Evolutionary conservation across 257 asterid species (phyloP).

Genomic region (Solanum ossicruentum): DNA sequence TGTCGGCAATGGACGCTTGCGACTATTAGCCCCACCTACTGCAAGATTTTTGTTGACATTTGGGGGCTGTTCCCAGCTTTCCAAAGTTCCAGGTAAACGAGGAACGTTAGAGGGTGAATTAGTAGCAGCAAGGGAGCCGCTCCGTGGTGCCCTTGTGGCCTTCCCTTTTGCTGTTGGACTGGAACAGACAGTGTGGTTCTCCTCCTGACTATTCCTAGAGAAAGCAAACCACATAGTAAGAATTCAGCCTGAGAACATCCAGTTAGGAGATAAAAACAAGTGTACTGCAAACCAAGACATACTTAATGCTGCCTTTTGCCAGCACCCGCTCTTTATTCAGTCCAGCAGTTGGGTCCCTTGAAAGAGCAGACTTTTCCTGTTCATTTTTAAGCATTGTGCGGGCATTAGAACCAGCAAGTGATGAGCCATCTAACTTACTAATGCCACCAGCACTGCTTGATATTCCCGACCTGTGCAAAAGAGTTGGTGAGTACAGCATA

Average conservation of each 20-base stretch:
- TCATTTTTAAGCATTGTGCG: conserved; percentile 61
- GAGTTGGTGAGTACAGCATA: conserved; percentile 1
- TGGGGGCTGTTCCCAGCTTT: conserved; percentile 81
- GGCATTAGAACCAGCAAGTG: conserved; percentile 54
- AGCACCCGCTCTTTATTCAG: conserved; percentile 59
- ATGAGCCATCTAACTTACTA: conserved; percentile 49
- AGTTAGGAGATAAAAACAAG: not conserved
- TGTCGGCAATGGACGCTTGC: conserved; percentile 66
- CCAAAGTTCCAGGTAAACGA: conserved; percentile 55
- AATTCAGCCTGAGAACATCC: not conserved
- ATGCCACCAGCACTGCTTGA: conserved; percentile 27
- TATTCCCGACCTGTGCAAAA: conserved; percentile 47
- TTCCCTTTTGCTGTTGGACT: conserved; percentile 67
- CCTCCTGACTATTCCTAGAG: conserved; percentile 77
- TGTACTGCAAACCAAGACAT: conserved; percentile 12
- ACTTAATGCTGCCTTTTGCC: conserved; percentile 70
- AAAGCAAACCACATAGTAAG: conserved; percentile 1
- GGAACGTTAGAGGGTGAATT: conserved; percentile 38
- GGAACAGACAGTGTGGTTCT: conserved; percentile 28
- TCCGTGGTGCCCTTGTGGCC: conserved; percentile 86
- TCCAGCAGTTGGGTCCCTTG: conserved; percentile 58
- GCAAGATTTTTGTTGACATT: conserved; percentile 42
- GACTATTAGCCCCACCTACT: conserved; percentile 50
- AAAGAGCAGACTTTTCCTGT: conserved; percentile 49
- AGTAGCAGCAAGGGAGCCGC: conserved; percentile 35